Evolutionary conservation across 441 rosid genomes (phyloP).

Genomic region (Arabidopsis hybrid): DNA sequence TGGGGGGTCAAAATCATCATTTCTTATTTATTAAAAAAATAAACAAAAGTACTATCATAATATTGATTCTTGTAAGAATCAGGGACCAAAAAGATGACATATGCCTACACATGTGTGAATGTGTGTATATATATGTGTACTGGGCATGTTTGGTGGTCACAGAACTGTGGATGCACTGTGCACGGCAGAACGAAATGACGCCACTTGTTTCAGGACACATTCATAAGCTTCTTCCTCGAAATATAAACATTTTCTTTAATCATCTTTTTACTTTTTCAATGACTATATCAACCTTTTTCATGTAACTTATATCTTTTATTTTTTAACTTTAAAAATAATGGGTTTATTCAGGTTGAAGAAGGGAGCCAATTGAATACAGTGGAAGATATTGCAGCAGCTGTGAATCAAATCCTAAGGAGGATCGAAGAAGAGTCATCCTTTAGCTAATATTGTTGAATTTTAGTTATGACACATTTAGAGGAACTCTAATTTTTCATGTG

Average conservation of each 20-base stretch:
- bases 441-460: constrained; percentile 41
- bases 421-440: constrained; percentile 62
- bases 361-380: constrained; percentile 65
- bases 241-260: constrained; percentile 28
- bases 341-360: constrained; percentile 59
- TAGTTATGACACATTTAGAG: constrained; percentile 35
- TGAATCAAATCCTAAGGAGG: constrained; percentile 56
- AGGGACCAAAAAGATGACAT: constrained; percentile 42
- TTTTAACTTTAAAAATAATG: neutral
- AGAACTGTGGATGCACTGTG: constrained; percentile 42
- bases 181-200: constrained; percentile 47
- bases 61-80: constrained; percentile 39
- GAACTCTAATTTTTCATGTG: constrained; percentile 40
- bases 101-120: constrained; percentile 31
- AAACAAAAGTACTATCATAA: constrained; percentile 1
- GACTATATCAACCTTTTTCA: constrained; percentile 21
- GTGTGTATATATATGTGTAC: constrained; percentile 28
- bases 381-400: constrained; percentile 72
- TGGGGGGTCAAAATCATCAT: constrained; percentile 37
- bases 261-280: neutral
- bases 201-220: constrained; percentile 45
- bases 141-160: constrained; percentile 41
- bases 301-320: neutral
- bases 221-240: constrained; percentile 40
- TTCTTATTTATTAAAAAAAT: constrained; percentile 17